Conservation (phyloP, 257 asterid species). For the Apocynum venetum region DNA sequence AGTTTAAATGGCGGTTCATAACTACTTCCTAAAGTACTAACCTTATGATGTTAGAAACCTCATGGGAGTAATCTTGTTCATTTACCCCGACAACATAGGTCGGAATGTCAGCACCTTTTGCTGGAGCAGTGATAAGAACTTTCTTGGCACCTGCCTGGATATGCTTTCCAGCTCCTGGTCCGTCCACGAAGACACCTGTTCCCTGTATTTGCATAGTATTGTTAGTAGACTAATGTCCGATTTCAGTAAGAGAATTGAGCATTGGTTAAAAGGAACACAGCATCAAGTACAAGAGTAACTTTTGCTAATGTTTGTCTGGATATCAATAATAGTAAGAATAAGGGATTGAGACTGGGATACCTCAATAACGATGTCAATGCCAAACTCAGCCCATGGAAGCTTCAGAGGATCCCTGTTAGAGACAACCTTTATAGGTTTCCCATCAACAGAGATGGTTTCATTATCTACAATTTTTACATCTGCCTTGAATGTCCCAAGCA, state of each 20-base stretch:
- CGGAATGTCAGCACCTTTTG: slow-evolving; percentile 93
- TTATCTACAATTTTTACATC: slow-evolving; percentile 73
- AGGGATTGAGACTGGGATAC: slow-evolving; percentile 19
- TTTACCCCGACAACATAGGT: slow-evolving; percentile 91
- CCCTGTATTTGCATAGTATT: slow-evolving; percentile 41
- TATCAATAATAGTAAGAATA: not conserved
- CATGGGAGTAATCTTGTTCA: slow-evolving; percentile 71
- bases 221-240: not conserved
- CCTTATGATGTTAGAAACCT: slow-evolving; percentile 82
- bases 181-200: slow-evolving; percentile 90
- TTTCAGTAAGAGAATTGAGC: not conserved
- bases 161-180: slow-evolving; percentile 97
- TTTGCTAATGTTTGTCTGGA: not conserved
- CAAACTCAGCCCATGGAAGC: slow-evolving; percentile 94
- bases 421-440: slow-evolving; percentile 77
- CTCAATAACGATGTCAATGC: slow-evolving; percentile 91
- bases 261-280: not conserved
- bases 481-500: slow-evolving; percentile 93
- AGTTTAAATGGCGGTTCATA: not conserved
- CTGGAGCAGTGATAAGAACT: slow-evolving; percentile 94
- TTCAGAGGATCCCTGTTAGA: slow-evolving; percentile 83
- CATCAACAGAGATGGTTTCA: slow-evolving; percentile 83
- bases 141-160: slow-evolving; percentile 98
- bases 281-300: not conserved
- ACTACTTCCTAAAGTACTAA: slow-evolving; percentile 12